Percentiles rank a stretch among this genome's conserved stretches.
phyloP scores from a whole-genome alignment of 75 land plant species.

The Pinus tabuliformis region DNA sequence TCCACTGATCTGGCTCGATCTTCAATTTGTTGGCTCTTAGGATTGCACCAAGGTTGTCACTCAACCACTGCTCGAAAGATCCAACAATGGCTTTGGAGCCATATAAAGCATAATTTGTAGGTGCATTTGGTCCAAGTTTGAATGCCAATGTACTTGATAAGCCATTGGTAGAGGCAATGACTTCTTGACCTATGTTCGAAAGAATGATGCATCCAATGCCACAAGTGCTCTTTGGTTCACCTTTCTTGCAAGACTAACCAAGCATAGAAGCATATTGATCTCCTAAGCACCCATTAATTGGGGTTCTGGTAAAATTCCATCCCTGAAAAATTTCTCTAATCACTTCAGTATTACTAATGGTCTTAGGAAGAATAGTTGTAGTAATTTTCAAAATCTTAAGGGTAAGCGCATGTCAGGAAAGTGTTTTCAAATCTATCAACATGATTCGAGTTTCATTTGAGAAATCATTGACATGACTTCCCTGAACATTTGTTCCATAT shows the following conservation, averaged over 20 bases:
- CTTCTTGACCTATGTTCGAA: conserved; percentile 69
- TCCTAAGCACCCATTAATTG: conserved; percentile 82
- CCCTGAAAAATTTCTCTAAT: conserved; percentile 59
- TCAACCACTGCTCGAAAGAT: conserved; percentile 92
- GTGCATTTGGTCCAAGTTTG: conserved; percentile 81
- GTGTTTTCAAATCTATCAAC: conserved; percentile 82
- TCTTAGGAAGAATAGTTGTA: conserved; percentile 56
- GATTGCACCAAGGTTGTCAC: conserved; percentile 35
- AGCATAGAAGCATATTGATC: conserved; percentile 95
- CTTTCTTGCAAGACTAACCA: conserved; percentile 76
- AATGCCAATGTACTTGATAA: conserved; percentile 76
- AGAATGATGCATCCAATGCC: conserved; percentile 97
- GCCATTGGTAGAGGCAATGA: conserved; percentile 69
- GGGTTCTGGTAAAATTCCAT: conserved; percentile 73
- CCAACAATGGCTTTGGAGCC: conserved; percentile 95
- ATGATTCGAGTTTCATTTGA: conserved; percentile 88
- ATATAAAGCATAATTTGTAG: conserved; percentile 84
- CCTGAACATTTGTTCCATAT: neutral
- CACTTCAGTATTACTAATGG: conserved; percentile 80
- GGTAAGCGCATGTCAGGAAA: conserved; percentile 73
- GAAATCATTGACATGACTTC: conserved; percentile 88
- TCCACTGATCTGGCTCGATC: conserved; percentile 62
- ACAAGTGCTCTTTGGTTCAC: conserved; percentile 95
- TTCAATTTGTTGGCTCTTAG: conserved; percentile 63
- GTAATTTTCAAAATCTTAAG: conserved; percentile 69